Evolutionary conservation across 1,139 yeast genomes (phyloP).

Genomic region (Yamadazyma dushanensis): DNA sequence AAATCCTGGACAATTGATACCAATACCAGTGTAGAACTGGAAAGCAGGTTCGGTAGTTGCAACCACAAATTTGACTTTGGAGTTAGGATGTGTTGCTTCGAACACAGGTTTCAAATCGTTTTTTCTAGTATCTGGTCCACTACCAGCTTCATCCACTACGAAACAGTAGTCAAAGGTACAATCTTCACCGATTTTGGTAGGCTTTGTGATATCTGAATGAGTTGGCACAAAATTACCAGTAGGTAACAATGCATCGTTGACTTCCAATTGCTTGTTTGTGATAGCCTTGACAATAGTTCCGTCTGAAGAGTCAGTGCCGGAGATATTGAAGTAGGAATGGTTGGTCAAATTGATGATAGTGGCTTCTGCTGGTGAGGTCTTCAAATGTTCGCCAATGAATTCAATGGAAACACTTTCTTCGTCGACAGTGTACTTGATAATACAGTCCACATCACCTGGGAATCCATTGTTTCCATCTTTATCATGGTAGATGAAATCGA

Average conservation of each 20-base stretch:
- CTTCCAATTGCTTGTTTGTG: conserved; percentile 36
- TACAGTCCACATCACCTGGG: conserved; percentile 51
- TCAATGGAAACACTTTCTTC: conserved; percentile 40
- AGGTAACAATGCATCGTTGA: conserved; percentile 43
- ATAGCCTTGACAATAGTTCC: conserved; percentile 33
- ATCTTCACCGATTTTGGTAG: conserved; percentile 22
- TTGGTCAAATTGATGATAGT: conserved; percentile 63
- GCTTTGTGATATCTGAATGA: conserved; percentile 22
- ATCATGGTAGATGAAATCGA: conserved; percentile 45
- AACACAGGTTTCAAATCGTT: conserved; percentile 35
- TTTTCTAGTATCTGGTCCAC: conserved; percentile 45
- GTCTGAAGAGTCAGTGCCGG: conserved; percentile 28
- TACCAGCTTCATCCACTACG: conserved; percentile 35
- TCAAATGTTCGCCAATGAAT: conserved; percentile 45
- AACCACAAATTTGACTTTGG: conserved; percentile 43
- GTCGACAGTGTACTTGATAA: conserved; percentile 42
- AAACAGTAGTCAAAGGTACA: conserved; percentile 53
- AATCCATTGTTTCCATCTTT: conserved; percentile 52
- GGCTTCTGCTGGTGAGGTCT: conserved; percentile 34
- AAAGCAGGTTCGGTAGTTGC: conserved; percentile 66
- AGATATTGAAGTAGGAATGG: conserved; percentile 59
- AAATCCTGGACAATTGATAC: conserved; percentile 39
- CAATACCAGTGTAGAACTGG: conserved; percentile 68
- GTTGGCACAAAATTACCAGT: conserved; percentile 47
- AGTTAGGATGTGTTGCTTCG: conserved; percentile 49